Percentiles rank a stretch among this genome's conserved stretches.
phyloP scores from a whole-genome alignment of 2,329 filamentous ascomycete genomes.

The Pseudogymnoascus sp. region DNA sequence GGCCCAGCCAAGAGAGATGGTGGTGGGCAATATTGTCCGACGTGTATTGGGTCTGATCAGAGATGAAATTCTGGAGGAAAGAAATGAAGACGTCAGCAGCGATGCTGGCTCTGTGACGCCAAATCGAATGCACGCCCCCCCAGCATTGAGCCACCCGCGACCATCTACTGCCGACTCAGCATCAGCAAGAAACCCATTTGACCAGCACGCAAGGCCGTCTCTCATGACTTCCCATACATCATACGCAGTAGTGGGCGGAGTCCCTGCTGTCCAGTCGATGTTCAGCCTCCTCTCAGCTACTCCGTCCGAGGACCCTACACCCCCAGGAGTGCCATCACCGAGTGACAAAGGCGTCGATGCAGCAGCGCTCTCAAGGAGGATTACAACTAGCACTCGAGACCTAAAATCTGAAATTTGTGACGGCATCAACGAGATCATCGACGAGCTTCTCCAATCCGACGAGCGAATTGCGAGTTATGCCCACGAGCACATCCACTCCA shows the following conservation, averaged over 20 bases:
- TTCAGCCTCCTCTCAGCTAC: slow-evolving; percentile 78
- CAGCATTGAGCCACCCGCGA: slow-evolving; percentile 8
- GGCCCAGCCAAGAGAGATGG: slow-evolving; percentile 84
- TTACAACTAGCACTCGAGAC: slow-evolving; percentile 45
- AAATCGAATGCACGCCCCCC: slow-evolving; percentile 18
- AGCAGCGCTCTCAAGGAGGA: slow-evolving; percentile 24
- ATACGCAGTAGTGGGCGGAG: slow-evolving; percentile 49
- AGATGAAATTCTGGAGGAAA: slow-evolving; percentile 79
- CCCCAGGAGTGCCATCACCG: slow-evolving; percentile 46
- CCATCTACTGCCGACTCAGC: slow-evolving; percentile 1
- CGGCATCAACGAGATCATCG: slow-evolving; percentile 91
- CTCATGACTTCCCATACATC: slow-evolving; percentile 57
- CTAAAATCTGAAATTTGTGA: slow-evolving; percentile 86
- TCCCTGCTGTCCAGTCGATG: slow-evolving; percentile 60
- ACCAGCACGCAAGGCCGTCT: slow-evolving; percentile 43
- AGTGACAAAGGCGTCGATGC: slow-evolving; percentile 30
- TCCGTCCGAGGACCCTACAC: slow-evolving; percentile 48
- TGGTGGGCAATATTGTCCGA: slow-evolving; percentile 89
- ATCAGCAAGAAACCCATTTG: neutral
- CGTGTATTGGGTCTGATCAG: slow-evolving; percentile 85
- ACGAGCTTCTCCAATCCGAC: slow-evolving; percentile 88
- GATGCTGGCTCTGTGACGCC: slow-evolving; percentile 26
- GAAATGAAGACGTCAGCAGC: slow-evolving; percentile 48
- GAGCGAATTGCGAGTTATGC: slow-evolving; percentile 86
- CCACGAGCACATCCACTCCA: slow-evolving; percentile 86